phyloP scores from a whole-genome alignment of 2,329 filamentous ascomycete genomes.

The Polytolypa hystricis region DNA sequence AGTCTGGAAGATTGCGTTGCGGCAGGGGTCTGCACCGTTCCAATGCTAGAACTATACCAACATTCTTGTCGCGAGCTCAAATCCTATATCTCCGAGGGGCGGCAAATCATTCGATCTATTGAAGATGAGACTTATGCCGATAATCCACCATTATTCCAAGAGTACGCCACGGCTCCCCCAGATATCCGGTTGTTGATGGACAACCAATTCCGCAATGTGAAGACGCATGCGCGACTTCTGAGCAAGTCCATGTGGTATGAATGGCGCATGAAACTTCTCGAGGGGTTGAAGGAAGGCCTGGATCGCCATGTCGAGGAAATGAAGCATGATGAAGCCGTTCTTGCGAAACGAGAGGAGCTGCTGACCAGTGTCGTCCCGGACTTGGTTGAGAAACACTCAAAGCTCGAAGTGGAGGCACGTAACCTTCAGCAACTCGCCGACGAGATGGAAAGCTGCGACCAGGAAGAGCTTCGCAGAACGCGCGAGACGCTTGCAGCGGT shows the following conservation, averaged over 20 bases:
- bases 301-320: conserved; percentile 66
- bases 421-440: conserved; percentile 60
- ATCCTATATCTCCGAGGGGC: conserved; percentile 89
- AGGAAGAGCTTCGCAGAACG: conserved; percentile 62
- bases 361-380: conserved; percentile 57
- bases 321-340: conserved; percentile 55
- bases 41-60: conserved; percentile 88
- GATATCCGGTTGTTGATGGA: conserved; percentile 84
- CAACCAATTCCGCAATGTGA: conserved; percentile 94
- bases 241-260: conserved; percentile 98
- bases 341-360: conserved; percentile 58
- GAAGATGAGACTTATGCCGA: conserved; percentile 80
- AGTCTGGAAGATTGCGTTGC: conserved; percentile 67
- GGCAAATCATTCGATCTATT: conserved; percentile 79
- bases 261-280: conserved; percentile 82
- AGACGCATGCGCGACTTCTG: conserved; percentile 75
- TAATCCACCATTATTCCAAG: conserved; percentile 81
- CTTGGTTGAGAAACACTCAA: conserved; percentile 49
- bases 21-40: conserved; percentile 80
- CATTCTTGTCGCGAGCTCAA: conserved; percentile 93
- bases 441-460: conserved; percentile 54
- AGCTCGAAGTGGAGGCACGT: conserved; percentile 52
- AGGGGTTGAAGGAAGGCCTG: conserved; percentile 72
- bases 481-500: conserved; percentile 55
- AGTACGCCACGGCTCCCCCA: conserved; percentile 76